Evolutionary conservation across 2,329 filamentous ascomycete species (phyloP), one percentile per base, ranked within the genome.

Genomic region (Fusarium phyllophilum): DNA sequence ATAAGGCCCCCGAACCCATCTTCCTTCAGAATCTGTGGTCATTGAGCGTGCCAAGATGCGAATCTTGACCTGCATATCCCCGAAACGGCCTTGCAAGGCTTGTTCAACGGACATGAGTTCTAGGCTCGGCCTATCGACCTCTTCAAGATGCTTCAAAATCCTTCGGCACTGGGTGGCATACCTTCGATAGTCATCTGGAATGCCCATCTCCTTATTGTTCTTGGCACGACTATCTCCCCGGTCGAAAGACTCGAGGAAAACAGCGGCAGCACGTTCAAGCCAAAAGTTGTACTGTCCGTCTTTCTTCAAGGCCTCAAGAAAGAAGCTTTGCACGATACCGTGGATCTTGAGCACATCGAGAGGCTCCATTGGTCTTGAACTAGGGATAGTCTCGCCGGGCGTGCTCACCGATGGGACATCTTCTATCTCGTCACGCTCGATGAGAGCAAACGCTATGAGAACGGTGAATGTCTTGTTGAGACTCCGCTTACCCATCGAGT

Each of bases 381-480:
- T 64, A 20, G 58, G 51, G n/a, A 56, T 63, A 8, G 62, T 66
- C 12, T 72, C 66, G 22, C 66, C 58, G 6, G 70, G 66, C 6
- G 61, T 75, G 34, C 62, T 71, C 11, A 54, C 57, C 7, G 74
- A 75, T 26, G 75, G 64, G 15, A 64, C 62, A 22, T 78, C 74
- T 15, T 77, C 76, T n/a, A 75, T 66, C 62, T 78, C 75, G 24
- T 76, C 76, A 29, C 76, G 76, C 42, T 77, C 75, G 20, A 78
- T 74, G 24, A 78, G 72, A 34, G 75, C 76, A 52, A 77, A 78
- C 8, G 70, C 72, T 33, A 78, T 78, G 29, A 78, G 75, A 12
- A 78, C 65, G 9, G 68, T 72, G 26, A 78, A 78, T 4, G 76
- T 78, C 54, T 76, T 77, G 60, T 76, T 78, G 11, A 78, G 74